Base-by-base conservation (phyloP, 108 stramenopile genomes). In the Skeletonema grethae region DNA sequence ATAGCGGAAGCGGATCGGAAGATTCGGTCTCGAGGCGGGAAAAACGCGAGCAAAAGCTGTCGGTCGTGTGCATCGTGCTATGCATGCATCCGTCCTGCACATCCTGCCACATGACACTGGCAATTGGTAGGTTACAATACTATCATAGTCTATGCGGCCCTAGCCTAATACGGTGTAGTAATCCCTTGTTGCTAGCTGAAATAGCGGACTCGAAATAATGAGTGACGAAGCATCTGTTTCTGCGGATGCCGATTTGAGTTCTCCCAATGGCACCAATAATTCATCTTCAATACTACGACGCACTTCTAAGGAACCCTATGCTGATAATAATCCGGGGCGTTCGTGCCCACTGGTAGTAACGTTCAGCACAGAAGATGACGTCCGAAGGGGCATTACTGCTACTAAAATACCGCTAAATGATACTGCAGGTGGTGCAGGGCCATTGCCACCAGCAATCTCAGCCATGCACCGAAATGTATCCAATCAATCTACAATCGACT, bases 401-500 rank as follows among this genome's bases (percentile, higher is more conserved):
- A 34, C 32, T 34, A 7, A 34, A 48, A 2, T 22, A 22, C 18
- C 18, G 22, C 18, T 18, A 22, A 53, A 53, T 53, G 50, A 53
- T 9, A 53, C 50, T 53, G 22, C 7, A 53, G 50, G 50, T 24
- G 22, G 22, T 53, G 22, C 7, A 53, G 50, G 50, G 5, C 50
- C 50, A 9, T 9, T 53, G 50, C 50, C 50, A 15, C 41, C 41
- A n/a, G 39, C 39, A 20, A 50, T 50, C 16, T 22, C 48, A 50
- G 50, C 29, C 3, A 8, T 60, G 59, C 31, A 65, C 48, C 5
- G 67, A 43, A 28, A 69, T 18, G 38, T 38, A 16, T 69, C 67
- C 0, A 69, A 69, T 13, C 67, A 69, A 58, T 69, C 67, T 36
- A 69, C 67, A 55, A 57, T 69, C 12, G 67, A 69, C 29, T 69